Percentiles rank a stretch among this genome's conserved stretches.
Evolutionary conservation across 129 eudicot species (phyloP).

Genomic region (Centaurea solstitialis): DNA sequence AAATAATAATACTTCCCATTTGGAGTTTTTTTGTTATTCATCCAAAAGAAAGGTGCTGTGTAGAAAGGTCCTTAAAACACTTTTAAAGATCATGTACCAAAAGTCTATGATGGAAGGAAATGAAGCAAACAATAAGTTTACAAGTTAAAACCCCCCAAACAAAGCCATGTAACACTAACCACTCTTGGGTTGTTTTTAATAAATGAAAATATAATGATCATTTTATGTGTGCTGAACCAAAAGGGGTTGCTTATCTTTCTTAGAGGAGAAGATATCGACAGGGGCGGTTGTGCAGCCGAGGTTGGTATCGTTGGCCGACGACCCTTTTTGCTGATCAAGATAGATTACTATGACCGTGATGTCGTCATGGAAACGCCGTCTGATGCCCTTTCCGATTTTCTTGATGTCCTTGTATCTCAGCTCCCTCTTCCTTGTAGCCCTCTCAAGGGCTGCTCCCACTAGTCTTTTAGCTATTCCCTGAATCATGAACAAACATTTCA

Average conservation of each 20-base stretch:
- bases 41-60: not conserved
- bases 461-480: slow-evolving; percentile 81
- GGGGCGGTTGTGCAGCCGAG: slow-evolving; percentile 49
- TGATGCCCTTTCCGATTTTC: slow-evolving; percentile 52
- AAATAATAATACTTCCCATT: not conserved
- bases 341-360: slow-evolving; percentile 65
- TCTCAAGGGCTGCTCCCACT: slow-evolving; percentile 58
- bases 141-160: not conserved
- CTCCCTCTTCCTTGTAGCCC: slow-evolving; percentile 68
- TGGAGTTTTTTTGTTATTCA: not conserved
- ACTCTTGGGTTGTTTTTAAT: slow-evolving; percentile 1
- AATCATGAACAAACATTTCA: not conserved
- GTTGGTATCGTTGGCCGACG: slow-evolving; percentile 20
- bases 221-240: not conserved
- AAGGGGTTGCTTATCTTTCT: slow-evolving; percentile 23
- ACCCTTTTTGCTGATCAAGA: slow-evolving; percentile 45
- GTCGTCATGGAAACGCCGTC: slow-evolving; percentile 69
- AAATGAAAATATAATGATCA: not conserved
- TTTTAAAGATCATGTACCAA: not conserved
- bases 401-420: slow-evolving; percentile 54
- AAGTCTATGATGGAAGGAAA: not conserved
- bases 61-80: not conserved
- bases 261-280: slow-evolving; percentile 50
- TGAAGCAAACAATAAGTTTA: not conserved
- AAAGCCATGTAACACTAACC: slow-evolving; percentile 1